Evolutionary conservation across 345 rosid species (phyloP).

Genomic region (Schrenkiella parvula): DNA sequence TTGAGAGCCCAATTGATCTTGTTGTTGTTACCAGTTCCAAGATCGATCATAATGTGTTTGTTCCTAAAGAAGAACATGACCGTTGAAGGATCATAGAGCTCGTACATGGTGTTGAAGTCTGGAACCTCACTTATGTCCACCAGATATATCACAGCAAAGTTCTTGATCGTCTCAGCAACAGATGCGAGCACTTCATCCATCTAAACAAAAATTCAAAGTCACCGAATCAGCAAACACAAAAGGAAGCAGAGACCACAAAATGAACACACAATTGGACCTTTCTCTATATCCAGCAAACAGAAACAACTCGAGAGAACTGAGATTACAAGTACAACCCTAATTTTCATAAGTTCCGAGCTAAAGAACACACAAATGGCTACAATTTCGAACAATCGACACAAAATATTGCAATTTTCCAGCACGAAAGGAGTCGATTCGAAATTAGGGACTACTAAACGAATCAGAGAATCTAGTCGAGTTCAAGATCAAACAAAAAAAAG

Average conservation of each 20-base stretch:
- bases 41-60: conserved; percentile 98
- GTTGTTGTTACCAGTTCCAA: conserved; percentile 97
- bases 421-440: background rate
- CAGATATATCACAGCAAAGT: conserved; percentile 92
- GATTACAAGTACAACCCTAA: background rate
- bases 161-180: conserved; percentile 92
- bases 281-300: background rate
- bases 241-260: background rate
- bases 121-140: conserved; percentile 91
- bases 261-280: background rate
- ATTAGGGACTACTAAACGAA: background rate
- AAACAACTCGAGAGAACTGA: background rate
- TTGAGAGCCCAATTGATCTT: conserved; percentile 97
- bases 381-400: background rate
- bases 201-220: conserved; percentile 31
- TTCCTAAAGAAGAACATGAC: conserved; percentile 98
- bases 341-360: background rate
- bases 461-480: background rate
- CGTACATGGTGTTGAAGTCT: conserved; percentile 94
- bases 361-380: background rate
- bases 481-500: background rate
- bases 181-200: conserved; percentile 93
- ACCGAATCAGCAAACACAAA: background rate
- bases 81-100: conserved; percentile 87
- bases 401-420: background rate